A percentile compares a stretch with the other conserved stretches of the same genome.
Conservation (phyloP, 108 stramenopile species). For the Cyclotella cryptica region DNA sequence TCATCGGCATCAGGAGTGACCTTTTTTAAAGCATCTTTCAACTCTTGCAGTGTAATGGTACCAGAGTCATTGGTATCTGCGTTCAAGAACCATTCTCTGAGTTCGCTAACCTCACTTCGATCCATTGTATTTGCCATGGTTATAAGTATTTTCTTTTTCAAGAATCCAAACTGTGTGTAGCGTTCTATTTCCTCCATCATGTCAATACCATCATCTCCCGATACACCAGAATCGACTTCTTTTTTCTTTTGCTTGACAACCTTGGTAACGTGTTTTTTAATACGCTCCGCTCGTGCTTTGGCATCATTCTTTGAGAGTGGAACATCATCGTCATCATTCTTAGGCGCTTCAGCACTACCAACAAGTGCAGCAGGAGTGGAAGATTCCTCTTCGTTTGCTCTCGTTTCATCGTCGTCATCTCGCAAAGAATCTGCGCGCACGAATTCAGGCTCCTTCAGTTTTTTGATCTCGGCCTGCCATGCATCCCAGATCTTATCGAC, state of each 20-base stretch:
- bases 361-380: background rate
- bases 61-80: conserved; percentile 70
- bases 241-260: conserved; percentile 31
- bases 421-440: conserved; percentile 26
- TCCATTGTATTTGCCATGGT: conserved; percentile 75
- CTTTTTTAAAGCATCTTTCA: conserved; percentile 53
- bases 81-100: conserved; percentile 60
- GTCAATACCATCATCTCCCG: conserved; percentile 17
- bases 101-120: conserved; percentile 52
- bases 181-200: conserved; percentile 45
- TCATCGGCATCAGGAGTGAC: conserved; percentile 54
- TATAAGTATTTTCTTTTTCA: conserved; percentile 67
- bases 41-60: conserved; percentile 65
- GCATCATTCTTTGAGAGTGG: conserved; percentile 5
- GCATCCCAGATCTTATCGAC: conserved; percentile 54
- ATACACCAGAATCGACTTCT: conserved; percentile 1
- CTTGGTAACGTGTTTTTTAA: conserved; percentile 44
- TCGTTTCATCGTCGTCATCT: conserved; percentile 28
- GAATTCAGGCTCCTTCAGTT: conserved; percentile 41
- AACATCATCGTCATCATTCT: conserved; percentile 26
- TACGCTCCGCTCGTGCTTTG: conserved; percentile 26
- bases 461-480: conserved; percentile 43
- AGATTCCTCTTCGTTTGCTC: conserved; percentile 1
- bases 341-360: background rate
- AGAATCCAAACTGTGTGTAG: conserved; percentile 53